These are phyloP conservation scores for Xylaria sp. DNA, from an alignment of 2,329 filamentous ascomycete genomes.

Conservation along the genomic window DNA sequence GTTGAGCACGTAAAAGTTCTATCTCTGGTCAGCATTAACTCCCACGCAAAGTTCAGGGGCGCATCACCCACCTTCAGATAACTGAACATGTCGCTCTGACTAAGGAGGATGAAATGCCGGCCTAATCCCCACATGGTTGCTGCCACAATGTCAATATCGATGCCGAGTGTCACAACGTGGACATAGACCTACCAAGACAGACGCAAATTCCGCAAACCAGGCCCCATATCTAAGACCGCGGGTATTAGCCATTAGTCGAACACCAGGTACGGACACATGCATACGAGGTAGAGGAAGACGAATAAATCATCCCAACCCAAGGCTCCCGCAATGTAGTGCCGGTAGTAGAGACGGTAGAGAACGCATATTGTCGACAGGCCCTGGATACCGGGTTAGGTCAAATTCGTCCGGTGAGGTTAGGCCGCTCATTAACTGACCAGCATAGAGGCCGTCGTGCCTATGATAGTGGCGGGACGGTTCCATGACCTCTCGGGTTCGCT, in stretches of 20 bases:
- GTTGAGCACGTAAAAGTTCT: slow-evolving; percentile 32
- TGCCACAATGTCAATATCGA: slow-evolving; percentile 2
- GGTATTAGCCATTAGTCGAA: neutral
- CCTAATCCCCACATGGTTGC: slow-evolving; percentile 26
- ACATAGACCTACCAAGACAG: slow-evolving; percentile 14
- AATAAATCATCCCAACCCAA: slow-evolving; percentile 32
- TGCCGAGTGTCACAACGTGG: neutral
- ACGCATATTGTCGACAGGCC: slow-evolving; percentile 22
- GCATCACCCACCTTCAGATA: slow-evolving; percentile 23
- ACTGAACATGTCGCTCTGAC: neutral
- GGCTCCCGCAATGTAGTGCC: slow-evolving; percentile 20
- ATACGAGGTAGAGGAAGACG: slow-evolving; percentile 24
- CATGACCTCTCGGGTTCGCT: slow-evolving; percentile 25
- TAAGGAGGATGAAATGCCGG: slow-evolving; percentile 21
- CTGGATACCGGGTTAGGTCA: slow-evolving; percentile 7
- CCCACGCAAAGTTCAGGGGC: no score
- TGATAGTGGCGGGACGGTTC: slow-evolving; percentile 22
- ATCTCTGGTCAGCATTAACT: neutral
- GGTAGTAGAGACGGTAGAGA: slow-evolving; percentile 26
- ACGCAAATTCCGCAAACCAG: slow-evolving; percentile 10
- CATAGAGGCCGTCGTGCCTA: slow-evolving; percentile 12
- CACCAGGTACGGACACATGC: neutral
- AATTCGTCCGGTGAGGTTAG: neutral
- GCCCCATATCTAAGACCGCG: slow-evolving; percentile 6
- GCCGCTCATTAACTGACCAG: slow-evolving; percentile 12